Evolutionary conservation across 257 asterid species (phyloP), one percentile per base, ranked within the genome.

Genomic region (Nicotiana knightiana): DNA sequence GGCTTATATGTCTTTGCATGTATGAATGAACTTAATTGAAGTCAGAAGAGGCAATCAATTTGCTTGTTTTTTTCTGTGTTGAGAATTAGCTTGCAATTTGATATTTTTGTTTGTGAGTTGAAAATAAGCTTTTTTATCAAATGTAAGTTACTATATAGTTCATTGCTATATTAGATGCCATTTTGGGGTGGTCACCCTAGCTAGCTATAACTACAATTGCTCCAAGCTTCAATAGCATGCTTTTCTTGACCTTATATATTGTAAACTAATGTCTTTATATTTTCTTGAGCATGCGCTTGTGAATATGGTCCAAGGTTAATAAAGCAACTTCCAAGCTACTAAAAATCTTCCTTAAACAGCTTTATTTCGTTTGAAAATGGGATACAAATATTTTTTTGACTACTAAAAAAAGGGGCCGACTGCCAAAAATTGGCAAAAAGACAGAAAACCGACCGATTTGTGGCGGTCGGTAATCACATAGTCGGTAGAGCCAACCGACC

Each of bases 111-210:
- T 3, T 9, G 51, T 43, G 9, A 2, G 16, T 63, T 66, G 51
- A 80, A 58, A 76, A 67, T 54, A 63, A 39, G 39, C 4, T 7
- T 26, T 48, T 1, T 48, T 21, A 73, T 48, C 39, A 24, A 15
- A 48, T 51, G n/a, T 24, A 48, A 32, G 26, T n/a, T 30, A 4
- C 24, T 53, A 32, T 76, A 68, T 37, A 83, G 80, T 79, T 66
- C 43, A 58, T 28, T 28, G 26, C 62, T 78, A 35, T 58, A 75
- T 64, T 80, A 86, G 75, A 71, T 55, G 86, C 81, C 81, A 86
- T 43, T 54, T 82, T 77, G 83, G 87, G 82, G 84, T 53, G 79
- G 79, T 86, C 78, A 77, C 86, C 70, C 93, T 88, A 85, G 9
- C 6, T 57, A 67, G 77, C 71, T 11, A 67, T 57, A 65, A 71